Conservation (phyloP, 495 filamentous ascomycete species). For the Penicillium canariense region DNA sequence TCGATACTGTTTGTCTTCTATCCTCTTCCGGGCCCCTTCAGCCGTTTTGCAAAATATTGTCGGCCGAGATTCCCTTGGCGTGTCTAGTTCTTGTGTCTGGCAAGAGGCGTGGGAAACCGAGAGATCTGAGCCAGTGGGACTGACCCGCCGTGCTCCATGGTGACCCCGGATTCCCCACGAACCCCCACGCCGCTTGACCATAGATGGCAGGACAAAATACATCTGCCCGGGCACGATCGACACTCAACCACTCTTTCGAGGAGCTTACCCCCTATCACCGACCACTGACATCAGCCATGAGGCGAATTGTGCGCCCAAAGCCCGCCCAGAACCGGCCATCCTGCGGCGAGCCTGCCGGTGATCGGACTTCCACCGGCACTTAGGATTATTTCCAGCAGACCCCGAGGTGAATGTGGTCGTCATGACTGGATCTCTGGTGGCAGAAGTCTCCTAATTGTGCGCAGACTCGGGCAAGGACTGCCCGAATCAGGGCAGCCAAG, state of each 20-base stretch:
- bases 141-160: not conserved
- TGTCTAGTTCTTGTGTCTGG: no score
- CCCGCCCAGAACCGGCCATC: not conserved
- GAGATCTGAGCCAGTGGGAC: no score
- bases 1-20: not conserved
- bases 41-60: not conserved
- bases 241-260: not conserved
- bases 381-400: not conserved
- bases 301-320: not conserved
- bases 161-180: slow-evolving; percentile 14
- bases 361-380: slow-evolving; percentile 22
- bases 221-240: not conserved
- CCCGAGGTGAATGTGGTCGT: no score
- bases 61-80: no score
- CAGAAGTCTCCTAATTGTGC: not conserved
- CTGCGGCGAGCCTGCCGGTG: slow-evolving; percentile 6
- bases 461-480: no score
- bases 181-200: slow-evolving; percentile 19
- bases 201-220: not conserved
- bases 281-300: not conserved
- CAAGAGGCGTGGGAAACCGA: no score
- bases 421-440: not conserved
- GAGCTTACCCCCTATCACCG: slow-evolving; percentile 6
- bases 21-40: not conserved
- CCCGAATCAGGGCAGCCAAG: slow-evolving; percentile 16